These are phyloP conservation scores for Condylostoma magnum DNA, from an alignment of 169 alveolate genomes.

Conservation along the genomic window DNA sequence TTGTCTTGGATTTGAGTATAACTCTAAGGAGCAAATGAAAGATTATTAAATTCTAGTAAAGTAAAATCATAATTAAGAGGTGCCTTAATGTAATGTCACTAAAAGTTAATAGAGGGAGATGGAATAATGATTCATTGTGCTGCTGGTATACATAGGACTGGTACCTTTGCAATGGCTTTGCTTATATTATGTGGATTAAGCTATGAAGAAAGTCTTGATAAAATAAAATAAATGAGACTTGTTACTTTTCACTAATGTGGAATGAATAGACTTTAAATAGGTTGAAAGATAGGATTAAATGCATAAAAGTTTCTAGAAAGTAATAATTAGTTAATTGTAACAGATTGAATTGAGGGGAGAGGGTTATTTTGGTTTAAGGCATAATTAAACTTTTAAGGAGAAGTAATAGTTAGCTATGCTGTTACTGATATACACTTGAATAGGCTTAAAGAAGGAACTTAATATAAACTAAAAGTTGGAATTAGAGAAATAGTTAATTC, in stretches of 20 bases:
- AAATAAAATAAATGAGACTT: conserved; percentile 31
- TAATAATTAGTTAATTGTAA: no score
- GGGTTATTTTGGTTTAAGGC: no score
- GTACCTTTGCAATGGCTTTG: conserved; percentile 43
- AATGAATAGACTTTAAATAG: conserved; percentile 36
- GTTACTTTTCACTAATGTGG: conserved; percentile 53
- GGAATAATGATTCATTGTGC: conserved; percentile 61
- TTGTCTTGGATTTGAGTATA: background rate
- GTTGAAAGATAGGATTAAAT: conserved; percentile 38
- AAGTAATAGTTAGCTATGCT: no score
- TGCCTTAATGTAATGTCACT: background rate
- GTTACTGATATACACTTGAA: no score
- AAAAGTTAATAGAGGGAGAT: background rate
- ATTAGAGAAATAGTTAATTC: no score
- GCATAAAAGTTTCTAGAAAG: no score
- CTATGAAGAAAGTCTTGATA: conserved; percentile 28
- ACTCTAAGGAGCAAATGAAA: conserved; percentile 23
- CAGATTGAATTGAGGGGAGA: no score
- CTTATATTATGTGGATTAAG: conserved; percentile 40
- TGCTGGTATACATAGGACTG: conserved; percentile 74
- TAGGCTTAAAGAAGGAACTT: no score
- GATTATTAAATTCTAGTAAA: conserved; percentile 2
- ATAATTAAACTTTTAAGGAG: no score
- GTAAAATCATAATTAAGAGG: background rate
- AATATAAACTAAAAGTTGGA: no score